Conservation (phyloP, 306 rosid genomes). For the Fagus crenata region DNA sequence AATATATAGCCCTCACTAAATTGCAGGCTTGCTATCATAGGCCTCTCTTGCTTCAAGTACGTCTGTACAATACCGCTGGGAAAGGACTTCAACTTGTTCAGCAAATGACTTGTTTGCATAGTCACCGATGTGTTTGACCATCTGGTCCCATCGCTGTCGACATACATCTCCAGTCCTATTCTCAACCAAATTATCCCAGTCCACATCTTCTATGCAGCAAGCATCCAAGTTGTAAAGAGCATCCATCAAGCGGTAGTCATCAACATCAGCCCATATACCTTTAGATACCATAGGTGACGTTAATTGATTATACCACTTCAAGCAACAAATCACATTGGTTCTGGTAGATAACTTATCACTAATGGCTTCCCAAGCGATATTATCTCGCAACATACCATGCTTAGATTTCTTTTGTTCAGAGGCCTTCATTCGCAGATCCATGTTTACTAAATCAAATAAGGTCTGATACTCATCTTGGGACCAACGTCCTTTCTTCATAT, state of each 20-base stretch:
- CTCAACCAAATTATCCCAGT: constrained; percentile 77
- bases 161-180: constrained; percentile 67
- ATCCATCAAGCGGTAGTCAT: constrained; percentile 64
- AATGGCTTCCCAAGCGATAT: constrained; percentile 76
- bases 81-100: constrained; percentile 71
- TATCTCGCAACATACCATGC: constrained; percentile 81
- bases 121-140: constrained; percentile 63
- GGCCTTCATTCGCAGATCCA: constrained; percentile 62
- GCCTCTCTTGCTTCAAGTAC: constrained; percentile 60
- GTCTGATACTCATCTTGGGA: constrained; percentile 70
- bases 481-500: constrained; percentile 49
- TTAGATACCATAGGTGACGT: constrained; percentile 56
- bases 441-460: constrained; percentile 70
- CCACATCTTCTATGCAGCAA: constrained; percentile 64
- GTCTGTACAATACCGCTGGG: constrained; percentile 55
- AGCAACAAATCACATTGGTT: constrained; percentile 40
- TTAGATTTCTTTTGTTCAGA: constrained; percentile 44
- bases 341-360: constrained; percentile 51
- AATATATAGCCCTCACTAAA: constrained; percentile 19
- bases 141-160: constrained; percentile 78
- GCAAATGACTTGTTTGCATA: constrained; percentile 53
- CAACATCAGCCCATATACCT: constrained; percentile 64
- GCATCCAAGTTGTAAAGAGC: constrained; percentile 70
- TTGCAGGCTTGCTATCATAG: constrained; percentile 47
- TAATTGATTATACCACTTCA: constrained; percentile 68